Evolutionary conservation across 1,284 basidiomycete genomes (phyloP).

Genomic region (Ceratobasidium sp.): DNA sequence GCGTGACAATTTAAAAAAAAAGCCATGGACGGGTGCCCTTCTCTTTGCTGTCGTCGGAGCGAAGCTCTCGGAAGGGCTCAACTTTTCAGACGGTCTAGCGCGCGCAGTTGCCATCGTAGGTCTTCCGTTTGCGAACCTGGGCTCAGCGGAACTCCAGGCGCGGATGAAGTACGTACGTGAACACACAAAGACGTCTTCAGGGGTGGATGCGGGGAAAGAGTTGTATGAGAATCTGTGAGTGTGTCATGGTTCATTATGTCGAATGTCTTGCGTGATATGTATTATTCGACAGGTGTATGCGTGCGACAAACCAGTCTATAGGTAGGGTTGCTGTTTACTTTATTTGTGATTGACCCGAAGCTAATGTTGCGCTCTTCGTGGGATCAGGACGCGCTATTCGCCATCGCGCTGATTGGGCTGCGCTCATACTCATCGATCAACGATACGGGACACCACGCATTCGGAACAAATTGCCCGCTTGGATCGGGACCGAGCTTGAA

Average conservation of each 20-base stretch:
- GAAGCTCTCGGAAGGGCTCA: constrained; percentile 96
- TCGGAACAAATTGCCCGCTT: constrained; percentile 83
- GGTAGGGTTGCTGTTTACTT: constrained; percentile 71
- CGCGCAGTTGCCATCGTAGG: constrained; percentile 92
- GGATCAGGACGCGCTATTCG: constrained; percentile 86
- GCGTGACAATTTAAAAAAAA: constrained; percentile 48
- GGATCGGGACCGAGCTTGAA: constrained; percentile 82
- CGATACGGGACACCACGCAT: constrained; percentile 80
- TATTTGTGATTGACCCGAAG: constrained; percentile 27
- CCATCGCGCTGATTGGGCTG: constrained; percentile 89
- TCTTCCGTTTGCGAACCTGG: constrained; percentile 93
- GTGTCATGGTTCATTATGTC: constrained; percentile 58
- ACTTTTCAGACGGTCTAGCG: constrained; percentile 92
- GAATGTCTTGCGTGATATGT: not conserved
- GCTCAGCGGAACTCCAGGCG: constrained; percentile 92
- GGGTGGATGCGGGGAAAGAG: constrained; percentile 82
- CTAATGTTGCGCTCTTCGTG: not conserved
- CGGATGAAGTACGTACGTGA: constrained; percentile 88
- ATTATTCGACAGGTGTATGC: constrained; percentile 50
- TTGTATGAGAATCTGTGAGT: constrained; percentile 96
- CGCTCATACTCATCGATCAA: constrained; percentile 84
- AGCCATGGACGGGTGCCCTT: constrained; percentile 73
- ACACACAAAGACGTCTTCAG: constrained; percentile 29
- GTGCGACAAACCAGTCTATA: constrained; percentile 94
- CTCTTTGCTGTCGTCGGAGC: constrained; percentile 96